Conservation (phyloP, 305 asterid species). For the Solanum hybrid region DNA sequence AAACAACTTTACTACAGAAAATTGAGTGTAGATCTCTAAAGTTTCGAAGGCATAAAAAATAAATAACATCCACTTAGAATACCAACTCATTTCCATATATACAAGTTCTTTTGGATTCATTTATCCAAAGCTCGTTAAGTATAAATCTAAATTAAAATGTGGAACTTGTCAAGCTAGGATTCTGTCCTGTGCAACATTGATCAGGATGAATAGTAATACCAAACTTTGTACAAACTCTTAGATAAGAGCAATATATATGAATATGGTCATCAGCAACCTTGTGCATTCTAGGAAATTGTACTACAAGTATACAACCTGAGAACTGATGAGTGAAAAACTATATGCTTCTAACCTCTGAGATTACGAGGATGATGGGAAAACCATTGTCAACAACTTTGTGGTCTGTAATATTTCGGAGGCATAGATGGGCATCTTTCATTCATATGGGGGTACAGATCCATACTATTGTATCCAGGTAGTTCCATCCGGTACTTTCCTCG, state of each 20-base stretch:
- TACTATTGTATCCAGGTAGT: slow-evolving; percentile 67
- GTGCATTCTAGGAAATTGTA: not conserved
- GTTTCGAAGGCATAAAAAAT: not conserved
- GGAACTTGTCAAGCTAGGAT: not conserved
- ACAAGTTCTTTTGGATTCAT: slow-evolving; percentile 7
- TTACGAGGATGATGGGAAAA: not conserved
- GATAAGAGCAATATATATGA: not conserved
- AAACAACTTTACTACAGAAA: not conserved
- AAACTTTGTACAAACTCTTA: not conserved
- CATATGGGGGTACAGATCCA: slow-evolving; percentile 72
- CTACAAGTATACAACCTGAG: not conserved
- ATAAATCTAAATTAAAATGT: not conserved
- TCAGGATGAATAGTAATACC: not conserved
- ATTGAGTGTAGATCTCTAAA: not conserved
- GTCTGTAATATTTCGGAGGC: slow-evolving; percentile 62
- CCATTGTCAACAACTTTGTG: slow-evolving; percentile 46
- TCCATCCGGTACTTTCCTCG: slow-evolving; percentile 80
- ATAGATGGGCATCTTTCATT: slow-evolving; percentile 82
- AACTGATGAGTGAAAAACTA: slow-evolving; percentile 1
- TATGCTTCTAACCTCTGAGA: not conserved
- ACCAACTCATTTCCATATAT: not conserved
- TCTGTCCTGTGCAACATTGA: not conserved
- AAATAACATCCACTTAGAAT: not conserved
- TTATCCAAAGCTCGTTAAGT: not conserved
- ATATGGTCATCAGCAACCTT: not conserved